Conservation (phyloP, 2,329 filamentous ascomycete species). For the Penicillium griseofulvum region DNA sequence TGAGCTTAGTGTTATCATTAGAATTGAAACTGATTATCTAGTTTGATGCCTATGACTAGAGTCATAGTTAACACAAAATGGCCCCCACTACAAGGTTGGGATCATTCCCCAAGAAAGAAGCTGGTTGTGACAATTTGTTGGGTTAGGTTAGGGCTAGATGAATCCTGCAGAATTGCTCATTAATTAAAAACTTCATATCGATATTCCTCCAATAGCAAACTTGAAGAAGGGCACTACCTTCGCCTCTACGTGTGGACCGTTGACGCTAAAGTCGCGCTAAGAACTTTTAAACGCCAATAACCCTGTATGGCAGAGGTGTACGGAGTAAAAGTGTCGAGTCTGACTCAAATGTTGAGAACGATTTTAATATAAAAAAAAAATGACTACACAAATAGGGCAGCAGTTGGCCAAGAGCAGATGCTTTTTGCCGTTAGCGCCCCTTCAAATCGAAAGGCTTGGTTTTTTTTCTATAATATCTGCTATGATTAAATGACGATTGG, state of each 20-base stretch:
- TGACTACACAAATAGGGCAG: neutral
- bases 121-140: neutral
- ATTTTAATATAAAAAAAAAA: neutral
- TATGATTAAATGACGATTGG: slow-evolving; percentile 1
- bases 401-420: neutral
- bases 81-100: neutral
- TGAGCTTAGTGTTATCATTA: neutral
- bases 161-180: neutral
- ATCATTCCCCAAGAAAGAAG: neutral
- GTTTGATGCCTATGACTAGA: neutral
- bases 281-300: neutral
- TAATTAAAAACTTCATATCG: neutral
- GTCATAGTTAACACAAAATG: neutral
- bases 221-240: neutral
- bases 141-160: neutral
- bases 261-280: neutral
- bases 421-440: slow-evolving; percentile 1
- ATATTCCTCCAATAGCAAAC: neutral
- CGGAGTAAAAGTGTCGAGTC: too few species aligned
- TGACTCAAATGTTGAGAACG: neutral
- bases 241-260: neutral
- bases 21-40: neutral
- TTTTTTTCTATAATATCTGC: neutral
- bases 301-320: too few species aligned
- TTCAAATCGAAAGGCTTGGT: neutral